phyloP scores from a whole-genome alignment of 2,329 filamentous ascomycete species.

The Incumbomyces lentus region DNA sequence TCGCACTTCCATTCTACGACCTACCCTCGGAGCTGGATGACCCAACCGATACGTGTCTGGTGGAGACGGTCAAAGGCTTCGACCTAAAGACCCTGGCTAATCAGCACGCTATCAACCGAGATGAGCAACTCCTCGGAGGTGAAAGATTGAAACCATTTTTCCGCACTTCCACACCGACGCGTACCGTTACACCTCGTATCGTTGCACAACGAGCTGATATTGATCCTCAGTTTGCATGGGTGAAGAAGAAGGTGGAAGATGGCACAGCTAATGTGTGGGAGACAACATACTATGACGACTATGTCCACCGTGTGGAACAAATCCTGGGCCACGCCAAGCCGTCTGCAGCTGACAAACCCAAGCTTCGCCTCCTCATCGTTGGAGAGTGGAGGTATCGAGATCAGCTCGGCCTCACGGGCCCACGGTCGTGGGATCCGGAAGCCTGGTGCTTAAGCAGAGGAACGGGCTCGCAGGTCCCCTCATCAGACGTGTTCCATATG shows the following conservation, averaged over 20 bases:
- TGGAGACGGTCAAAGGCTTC: not conserved
- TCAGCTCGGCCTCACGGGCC: slow-evolving; percentile 3
- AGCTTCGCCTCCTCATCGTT: slow-evolving; percentile 1
- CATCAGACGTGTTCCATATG: not conserved
- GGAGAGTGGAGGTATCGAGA: slow-evolving; percentile 7
- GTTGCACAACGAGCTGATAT: not conserved
- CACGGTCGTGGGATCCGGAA: not conserved
- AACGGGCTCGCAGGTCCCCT: not conserved
- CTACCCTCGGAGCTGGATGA: not conserved
- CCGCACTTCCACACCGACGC: not conserved
- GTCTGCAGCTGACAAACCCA: not conserved
- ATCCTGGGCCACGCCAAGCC: not conserved
- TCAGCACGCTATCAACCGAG: not conserved
- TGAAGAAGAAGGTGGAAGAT: not conserved
- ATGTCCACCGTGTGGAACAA: not conserved
- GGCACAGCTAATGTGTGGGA: not conserved
- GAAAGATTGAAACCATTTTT: not conserved
- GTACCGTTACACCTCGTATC: not conserved
- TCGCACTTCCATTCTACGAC: slow-evolving; percentile 1
- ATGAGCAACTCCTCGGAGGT: not conserved
- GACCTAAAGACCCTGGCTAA: not conserved
- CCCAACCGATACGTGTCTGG: not conserved
- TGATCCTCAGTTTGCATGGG: not conserved
- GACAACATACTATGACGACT: not conserved
- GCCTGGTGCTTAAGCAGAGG: not conserved